Evolutionary conservation across 169 alveolate species (phyloP).

Genomic region (Eimeria praecox): DNA sequence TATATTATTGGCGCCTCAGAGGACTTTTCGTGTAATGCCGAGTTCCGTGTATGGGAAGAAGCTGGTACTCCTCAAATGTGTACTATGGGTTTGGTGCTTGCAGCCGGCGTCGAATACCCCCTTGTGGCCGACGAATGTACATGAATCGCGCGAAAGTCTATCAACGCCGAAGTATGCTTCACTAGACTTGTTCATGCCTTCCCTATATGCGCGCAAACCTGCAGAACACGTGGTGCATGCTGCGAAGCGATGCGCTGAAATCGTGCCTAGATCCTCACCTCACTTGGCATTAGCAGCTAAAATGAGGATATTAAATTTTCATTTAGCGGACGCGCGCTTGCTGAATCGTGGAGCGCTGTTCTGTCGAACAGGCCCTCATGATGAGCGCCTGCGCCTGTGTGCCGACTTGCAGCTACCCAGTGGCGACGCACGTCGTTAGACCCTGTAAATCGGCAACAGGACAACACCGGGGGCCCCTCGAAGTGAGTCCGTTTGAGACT

Average conservation of each 20-base stretch:
- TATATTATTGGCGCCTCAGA: neutral
- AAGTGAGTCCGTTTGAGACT: neutral
- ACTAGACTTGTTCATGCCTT: neutral
- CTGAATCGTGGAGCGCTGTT: neutral
- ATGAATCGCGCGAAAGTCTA: slow-evolving; percentile 70
- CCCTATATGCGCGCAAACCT: neutral
- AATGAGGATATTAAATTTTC: neutral
- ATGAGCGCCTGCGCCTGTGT: neutral
- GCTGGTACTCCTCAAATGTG: neutral
- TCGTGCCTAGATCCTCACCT: neutral
- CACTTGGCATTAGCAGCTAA: neutral
- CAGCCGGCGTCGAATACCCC: slow-evolving; percentile 48
- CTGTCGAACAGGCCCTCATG: neutral
- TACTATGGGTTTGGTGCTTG: slow-evolving; percentile 18
- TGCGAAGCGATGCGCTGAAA: neutral
- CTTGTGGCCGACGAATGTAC: slow-evolving; percentile 39
- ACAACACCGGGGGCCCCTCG: slow-evolving; percentile 24
- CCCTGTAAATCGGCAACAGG: neutral
- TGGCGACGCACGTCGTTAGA: slow-evolving; percentile 51
- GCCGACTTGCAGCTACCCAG: slow-evolving; percentile 56
- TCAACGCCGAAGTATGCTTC: slow-evolving; percentile 59
- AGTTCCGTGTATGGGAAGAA: neutral
- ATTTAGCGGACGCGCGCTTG: neutral
- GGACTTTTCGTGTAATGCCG: neutral
- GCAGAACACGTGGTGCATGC: neutral